Conservation (phyloP, 345 rosid genomes). For the Mercurialis annua region DNA sequence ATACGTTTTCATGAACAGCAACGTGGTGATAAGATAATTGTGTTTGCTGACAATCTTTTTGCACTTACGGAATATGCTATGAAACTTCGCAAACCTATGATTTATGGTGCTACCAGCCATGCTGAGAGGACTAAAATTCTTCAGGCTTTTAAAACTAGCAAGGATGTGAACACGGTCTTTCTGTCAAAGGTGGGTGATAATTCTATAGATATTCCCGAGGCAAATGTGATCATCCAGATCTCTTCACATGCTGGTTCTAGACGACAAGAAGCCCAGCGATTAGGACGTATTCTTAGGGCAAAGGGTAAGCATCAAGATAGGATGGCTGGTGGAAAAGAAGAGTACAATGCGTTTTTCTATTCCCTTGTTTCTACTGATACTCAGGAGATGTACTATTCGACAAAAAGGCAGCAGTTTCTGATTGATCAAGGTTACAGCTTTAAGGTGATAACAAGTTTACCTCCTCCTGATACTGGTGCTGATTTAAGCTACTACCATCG, state of each 20-base stretch:
- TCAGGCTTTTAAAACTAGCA: slow-evolving; percentile 80
- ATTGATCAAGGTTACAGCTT: slow-evolving; percentile 97
- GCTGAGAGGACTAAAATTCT: slow-evolving; percentile 94
- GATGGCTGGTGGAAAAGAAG: slow-evolving; percentile 98
- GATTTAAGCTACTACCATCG: slow-evolving; percentile 62
- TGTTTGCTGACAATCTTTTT: slow-evolving; percentile 94
- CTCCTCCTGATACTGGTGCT: slow-evolving; percentile 79
- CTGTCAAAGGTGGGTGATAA: slow-evolving; percentile 99
- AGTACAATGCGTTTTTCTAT: slow-evolving; percentile 94
- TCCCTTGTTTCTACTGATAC: slow-evolving; percentile 96
- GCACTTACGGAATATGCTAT: slow-evolving; percentile 88
- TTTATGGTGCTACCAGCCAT: slow-evolving; percentile 99
- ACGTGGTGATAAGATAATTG: slow-evolving; percentile 92
- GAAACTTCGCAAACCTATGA: slow-evolving; percentile 95
- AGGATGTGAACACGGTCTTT: slow-evolving; percentile 76
- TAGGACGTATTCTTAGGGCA: slow-evolving; percentile 99
- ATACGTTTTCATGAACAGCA: slow-evolving; percentile 88
- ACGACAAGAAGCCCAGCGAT: slow-evolving; percentile 95
- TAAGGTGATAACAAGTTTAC: slow-evolving; percentile 89
- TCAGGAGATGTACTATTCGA: slow-evolving; percentile 96
- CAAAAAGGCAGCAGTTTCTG: slow-evolving; percentile 89
- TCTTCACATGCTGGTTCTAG: slow-evolving; percentile 99
- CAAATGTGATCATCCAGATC: slow-evolving; percentile 94
- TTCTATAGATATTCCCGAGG: slow-evolving; percentile 97
- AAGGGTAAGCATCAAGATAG: slow-evolving; percentile 98